Evolutionary conservation across 176 grass and related monocot genomes (phyloP).

Genomic region (Ananas comosus): DNA sequence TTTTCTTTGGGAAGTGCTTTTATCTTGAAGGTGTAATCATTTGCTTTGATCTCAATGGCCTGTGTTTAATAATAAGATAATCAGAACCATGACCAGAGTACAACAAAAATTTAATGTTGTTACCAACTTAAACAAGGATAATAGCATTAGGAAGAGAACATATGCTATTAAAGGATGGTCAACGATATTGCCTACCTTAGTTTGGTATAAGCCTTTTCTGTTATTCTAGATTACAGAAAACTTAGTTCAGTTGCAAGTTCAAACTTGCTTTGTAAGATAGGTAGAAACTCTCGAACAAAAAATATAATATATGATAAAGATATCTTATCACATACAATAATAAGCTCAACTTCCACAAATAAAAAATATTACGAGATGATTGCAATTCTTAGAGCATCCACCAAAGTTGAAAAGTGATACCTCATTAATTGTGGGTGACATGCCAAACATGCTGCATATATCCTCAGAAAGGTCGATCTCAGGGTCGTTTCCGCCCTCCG

Average conservation of each 20-base stretch:
- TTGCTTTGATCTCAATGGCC: slow-evolving; percentile 46
- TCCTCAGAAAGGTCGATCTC: slow-evolving; percentile 71
- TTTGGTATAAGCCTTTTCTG: no score
- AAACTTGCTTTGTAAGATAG: no score
- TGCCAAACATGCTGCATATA: slow-evolving; percentile 52
- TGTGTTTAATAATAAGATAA: slow-evolving; percentile 30
- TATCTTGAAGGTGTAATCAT: slow-evolving; percentile 54
- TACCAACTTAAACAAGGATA: no score
- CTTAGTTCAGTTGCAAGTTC: no score
- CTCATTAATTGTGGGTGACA: slow-evolving; percentile 54
- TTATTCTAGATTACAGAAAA: no score
- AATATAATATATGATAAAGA: no score
- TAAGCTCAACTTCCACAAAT: not conserved
- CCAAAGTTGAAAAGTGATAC: slow-evolving; percentile 24
- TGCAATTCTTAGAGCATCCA: not conserved
- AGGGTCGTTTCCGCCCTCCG: slow-evolving; percentile 25
- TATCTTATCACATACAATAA: not conserved
- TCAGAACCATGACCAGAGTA: no score
- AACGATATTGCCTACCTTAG: no score
- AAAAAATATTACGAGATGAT: not conserved
- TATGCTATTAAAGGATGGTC: no score
- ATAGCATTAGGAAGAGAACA: no score
- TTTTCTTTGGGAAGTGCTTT: slow-evolving; percentile 68
- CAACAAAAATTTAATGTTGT: no score
- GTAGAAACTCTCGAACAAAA: no score